Conservation (phyloP, 768 basidiomycete species). For the Mycena floridula region DNA sequence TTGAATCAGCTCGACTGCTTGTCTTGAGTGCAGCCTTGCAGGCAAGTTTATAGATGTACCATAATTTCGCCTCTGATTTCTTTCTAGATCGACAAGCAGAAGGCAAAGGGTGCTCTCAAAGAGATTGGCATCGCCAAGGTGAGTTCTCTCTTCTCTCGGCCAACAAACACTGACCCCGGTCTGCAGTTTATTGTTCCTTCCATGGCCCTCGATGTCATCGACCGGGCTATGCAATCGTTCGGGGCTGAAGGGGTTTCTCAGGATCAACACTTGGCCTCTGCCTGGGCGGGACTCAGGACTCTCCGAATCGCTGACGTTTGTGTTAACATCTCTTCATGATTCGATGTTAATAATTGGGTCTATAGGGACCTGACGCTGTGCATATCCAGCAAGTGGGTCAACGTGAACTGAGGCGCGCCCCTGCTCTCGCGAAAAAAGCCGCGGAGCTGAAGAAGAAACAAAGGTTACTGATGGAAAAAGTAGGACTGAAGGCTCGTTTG, state of each 20-base stretch:
- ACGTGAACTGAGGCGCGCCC: slow-evolving; percentile 77
- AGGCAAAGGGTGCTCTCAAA: slow-evolving; percentile 92
- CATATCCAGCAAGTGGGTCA: slow-evolving; percentile 96
- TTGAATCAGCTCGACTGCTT: slow-evolving; percentile 81
- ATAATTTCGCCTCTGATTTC: slow-evolving; percentile 3
- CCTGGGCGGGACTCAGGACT: slow-evolving; percentile 79
- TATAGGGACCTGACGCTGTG: slow-evolving; percentile 75
- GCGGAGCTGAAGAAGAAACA: slow-evolving; percentile 57
- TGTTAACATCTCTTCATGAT: too few species aligned
- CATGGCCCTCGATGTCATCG: slow-evolving; percentile 84
- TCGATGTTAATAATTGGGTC: not conserved
- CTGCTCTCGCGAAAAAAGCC: slow-evolving; percentile 47
- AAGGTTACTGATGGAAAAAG: slow-evolving; percentile 49
- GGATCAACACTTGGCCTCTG: slow-evolving; percentile 74
- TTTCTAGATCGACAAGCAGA: slow-evolving; percentile 75
- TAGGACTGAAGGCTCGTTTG: slow-evolving; percentile 54
- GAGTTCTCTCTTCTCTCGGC: slow-evolving; percentile 7
- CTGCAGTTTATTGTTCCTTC: slow-evolving; percentile 85
- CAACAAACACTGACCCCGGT: slow-evolving; percentile 2
- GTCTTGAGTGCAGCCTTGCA: slow-evolving; percentile 90
- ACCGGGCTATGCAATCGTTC: slow-evolving; percentile 93
- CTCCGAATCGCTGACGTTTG: slow-evolving; percentile 82
- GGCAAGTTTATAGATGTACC: slow-evolving; percentile 28
- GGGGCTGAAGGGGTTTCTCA: slow-evolving; percentile 96
- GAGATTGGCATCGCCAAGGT: slow-evolving; percentile 99